Evolutionary conservation across 2,329 filamentous ascomycete genomes (phyloP), one percentile per base, ranked within the genome.

Genomic region (Colletotrichum tamarilloi): DNA sequence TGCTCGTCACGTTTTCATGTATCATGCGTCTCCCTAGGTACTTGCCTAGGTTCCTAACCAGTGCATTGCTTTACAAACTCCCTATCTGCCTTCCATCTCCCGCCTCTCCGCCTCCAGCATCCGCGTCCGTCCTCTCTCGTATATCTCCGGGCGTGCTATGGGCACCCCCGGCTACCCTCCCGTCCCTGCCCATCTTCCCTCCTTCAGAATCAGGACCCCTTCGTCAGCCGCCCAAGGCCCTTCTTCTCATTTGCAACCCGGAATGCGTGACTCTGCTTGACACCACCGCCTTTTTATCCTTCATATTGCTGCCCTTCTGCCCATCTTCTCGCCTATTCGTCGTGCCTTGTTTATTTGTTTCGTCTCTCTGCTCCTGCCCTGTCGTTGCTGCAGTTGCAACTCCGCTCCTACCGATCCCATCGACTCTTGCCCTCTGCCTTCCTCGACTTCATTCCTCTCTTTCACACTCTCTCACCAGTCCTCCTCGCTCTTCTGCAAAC

Each of bases 241-340:
- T 49, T 70, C 60, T 69, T 64, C 49, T 70, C 42, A 69, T 65
- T 59, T 65, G 55, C 70, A 70, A 65, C 59, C n/a, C 67, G 59
- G 60, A 73, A 73, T 73, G 70, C 49, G 60, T 70, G 66, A 62
- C 67, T 52, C 42, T 60, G 49, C 60, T 62, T 65, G 46, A 73
- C 56, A 70, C 60, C 55, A 22, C 70, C 46, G 49, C 32, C 67
- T 32, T 46, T 32, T 56, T 24, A 28, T 46, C 59, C 58, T 63
- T 32, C 70, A 64, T 64, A 60, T 69, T 57, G 60, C 70, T 35
- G 60, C 70, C 66, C 56, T 35, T 52, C 56, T 53, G 32, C 66
- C 56, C 53, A 46, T 62, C 30, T 42, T 52, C 14, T 56, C 49
- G 32, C 62, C 26, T 56, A 56, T 9, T 57, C 32, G 30, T 30